phyloP scores from a whole-genome alignment of 2,329 filamentous ascomycete species.

The Hortaea werneckii region DNA sequence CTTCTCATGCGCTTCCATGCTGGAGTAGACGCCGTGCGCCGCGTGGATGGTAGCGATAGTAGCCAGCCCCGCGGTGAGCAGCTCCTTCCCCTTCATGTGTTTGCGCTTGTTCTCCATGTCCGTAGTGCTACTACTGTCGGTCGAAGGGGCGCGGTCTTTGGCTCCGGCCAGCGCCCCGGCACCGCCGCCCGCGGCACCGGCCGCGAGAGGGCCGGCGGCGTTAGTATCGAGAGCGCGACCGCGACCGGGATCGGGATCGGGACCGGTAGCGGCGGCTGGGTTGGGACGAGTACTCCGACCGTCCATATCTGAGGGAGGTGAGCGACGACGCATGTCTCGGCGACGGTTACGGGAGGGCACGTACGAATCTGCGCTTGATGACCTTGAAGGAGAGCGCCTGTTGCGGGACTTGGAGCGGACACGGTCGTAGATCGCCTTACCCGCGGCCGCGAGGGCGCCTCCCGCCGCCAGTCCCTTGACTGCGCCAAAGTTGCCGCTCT shows the following conservation, averaged over 20 bases:
- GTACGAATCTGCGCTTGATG: constrained; percentile 41
- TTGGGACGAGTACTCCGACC: constrained; percentile 24
- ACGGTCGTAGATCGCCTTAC: constrained; percentile 45
- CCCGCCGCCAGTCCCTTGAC: constrained; percentile 40
- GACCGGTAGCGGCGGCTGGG: constrained; percentile 18
- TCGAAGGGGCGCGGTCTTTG: constrained; percentile 12
- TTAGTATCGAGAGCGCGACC: constrained; percentile 27
- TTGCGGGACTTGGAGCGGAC: constrained; percentile 45
- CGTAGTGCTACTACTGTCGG: constrained; percentile 27
- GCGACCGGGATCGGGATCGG: constrained; percentile 21
- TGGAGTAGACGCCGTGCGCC: constrained; percentile 53
- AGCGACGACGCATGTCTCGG: constrained; percentile 28
- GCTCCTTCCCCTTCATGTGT: constrained; percentile 56
- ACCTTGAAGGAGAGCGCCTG: constrained; percentile 33
- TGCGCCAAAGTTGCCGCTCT: constrained; percentile 36
- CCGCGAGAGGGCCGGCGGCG: not conserved
- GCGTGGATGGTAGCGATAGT: constrained; percentile 61
- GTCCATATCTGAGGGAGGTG: constrained; percentile 29
- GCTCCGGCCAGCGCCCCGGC: constrained; percentile 5
- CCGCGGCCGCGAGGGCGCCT: constrained; percentile 40
- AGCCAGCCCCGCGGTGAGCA: constrained; percentile 55
- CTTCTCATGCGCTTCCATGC: constrained; percentile 53
- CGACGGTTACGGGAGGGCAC: constrained; percentile 39
- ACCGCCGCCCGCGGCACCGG: constrained; percentile 7
- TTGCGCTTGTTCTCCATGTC: constrained; percentile 54